A percentile compares a stretch with the other conserved stretches of the same genome.
Evolutionary conservation across 2,329 filamentous ascomycete species (phyloP).

Genomic region (Exophiala sideris): DNA sequence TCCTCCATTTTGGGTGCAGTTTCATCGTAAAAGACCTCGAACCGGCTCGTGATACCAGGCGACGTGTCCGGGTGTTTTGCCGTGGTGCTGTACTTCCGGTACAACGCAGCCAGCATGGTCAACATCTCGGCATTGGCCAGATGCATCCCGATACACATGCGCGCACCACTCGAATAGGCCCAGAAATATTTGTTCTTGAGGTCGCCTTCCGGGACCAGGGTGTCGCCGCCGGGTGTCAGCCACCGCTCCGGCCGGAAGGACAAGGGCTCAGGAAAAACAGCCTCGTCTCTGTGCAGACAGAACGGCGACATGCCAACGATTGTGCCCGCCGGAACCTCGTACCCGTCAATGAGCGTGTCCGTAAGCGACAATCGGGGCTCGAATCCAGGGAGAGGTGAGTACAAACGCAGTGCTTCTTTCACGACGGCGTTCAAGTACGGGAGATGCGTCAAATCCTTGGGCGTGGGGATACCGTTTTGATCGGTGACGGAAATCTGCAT

Average conservation of each 20-base stretch:
- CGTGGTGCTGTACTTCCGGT: conserved; percentile 42
- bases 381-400: conserved; percentile 48
- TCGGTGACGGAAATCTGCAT: conserved; percentile 26
- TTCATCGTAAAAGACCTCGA: conserved; percentile 34
- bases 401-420: conserved; percentile 49
- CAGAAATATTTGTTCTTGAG: conserved; percentile 32
- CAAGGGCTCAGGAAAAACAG: conserved; percentile 46
- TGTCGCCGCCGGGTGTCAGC: conserved; percentile 20
- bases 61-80: conserved; percentile 28
- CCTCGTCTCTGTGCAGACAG: conserved; percentile 38
- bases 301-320: conserved; percentile 35
- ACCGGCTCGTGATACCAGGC: conserved; percentile 33
- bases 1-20: conserved; percentile 25
- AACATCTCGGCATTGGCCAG: conserved; percentile 53
- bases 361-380: conserved; percentile 42
- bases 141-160: conserved; percentile 43
- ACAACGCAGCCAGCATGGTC: conserved; percentile 44
- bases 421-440: conserved; percentile 48
- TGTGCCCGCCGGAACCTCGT: conserved; percentile 30
- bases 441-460: conserved; percentile 38
- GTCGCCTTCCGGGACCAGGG: conserved; percentile 23
- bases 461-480: conserved; percentile 34
- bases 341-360: conserved; percentile 37
- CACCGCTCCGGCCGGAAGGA: conserved; percentile 41
- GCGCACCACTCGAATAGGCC: conserved; percentile 40